Conservation (phyloP, 2,329 filamentous ascomycete species). For the Apiospora saccharicola region DNA sequence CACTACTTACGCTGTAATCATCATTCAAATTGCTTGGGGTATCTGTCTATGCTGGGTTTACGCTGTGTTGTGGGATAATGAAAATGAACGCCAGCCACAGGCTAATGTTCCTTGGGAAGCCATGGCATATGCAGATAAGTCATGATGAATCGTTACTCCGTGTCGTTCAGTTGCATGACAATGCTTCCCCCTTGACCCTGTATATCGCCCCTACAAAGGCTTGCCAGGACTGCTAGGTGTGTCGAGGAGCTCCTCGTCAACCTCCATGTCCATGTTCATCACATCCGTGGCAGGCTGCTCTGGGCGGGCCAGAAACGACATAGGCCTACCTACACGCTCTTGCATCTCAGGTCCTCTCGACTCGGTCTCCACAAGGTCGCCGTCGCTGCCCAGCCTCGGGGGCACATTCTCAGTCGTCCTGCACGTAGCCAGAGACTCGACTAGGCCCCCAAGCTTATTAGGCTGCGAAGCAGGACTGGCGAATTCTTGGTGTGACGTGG, state of each 20-base stretch:
- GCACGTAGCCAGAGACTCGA: slow-evolving; percentile 34
- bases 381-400: not conserved
- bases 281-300: slow-evolving; percentile 35
- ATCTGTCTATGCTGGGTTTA: slow-evolving; percentile 12
- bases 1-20: not conserved
- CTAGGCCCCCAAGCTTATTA: slow-evolving; percentile 31
- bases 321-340: slow-evolving; percentile 43
- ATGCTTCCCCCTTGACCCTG: not conserved
- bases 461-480: slow-evolving; percentile 26
- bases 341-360: slow-evolving; percentile 54
- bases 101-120: not conserved
- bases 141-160: slow-evolving; percentile 3
- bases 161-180: not conserved
- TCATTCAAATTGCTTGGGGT: slow-evolving; percentile 20
- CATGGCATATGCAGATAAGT: slow-evolving; percentile 17
- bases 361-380: slow-evolving; percentile 1
- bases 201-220: not conserved
- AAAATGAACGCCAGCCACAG: slow-evolving; percentile 13
- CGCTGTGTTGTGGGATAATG: not conserved
- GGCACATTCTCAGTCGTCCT: slow-evolving; percentile 26
- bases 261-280: slow-evolving; percentile 49
- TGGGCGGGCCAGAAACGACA: slow-evolving; percentile 38
- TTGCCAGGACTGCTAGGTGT: too few species aligned
- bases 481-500: slow-evolving; percentile 27
- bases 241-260: not conserved